These are phyloP conservation scores for Dipodascopsis uninucleata DNA, from an alignment of 805 yeast genomes.

Conservation along the genomic window DNA sequence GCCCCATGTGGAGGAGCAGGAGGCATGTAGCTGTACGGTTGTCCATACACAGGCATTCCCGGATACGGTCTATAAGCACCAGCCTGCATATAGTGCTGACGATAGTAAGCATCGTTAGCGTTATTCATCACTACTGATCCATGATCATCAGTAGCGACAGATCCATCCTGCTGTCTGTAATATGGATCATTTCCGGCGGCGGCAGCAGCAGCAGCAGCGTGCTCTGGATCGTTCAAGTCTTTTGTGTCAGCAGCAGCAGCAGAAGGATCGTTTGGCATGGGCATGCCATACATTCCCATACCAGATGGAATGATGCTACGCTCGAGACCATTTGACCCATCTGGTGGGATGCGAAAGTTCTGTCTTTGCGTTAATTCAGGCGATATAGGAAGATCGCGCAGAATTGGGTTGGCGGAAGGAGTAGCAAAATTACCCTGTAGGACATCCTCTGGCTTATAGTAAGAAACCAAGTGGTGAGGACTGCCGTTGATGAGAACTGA, in stretches of 20 bases:
- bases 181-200: conserved; percentile 5
- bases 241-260: background rate
- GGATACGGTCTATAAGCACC: conserved; percentile 19
- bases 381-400: conserved; percentile 46
- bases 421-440: conserved; percentile 50
- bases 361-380: conserved; percentile 37
- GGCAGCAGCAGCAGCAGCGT: conserved; percentile 1
- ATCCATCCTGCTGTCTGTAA: conserved; percentile 6
- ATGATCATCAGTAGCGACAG: conserved; percentile 12
- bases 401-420: conserved; percentile 53
- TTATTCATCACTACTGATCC: conserved; percentile 8
- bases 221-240: background rate
- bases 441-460: conserved; percentile 75
- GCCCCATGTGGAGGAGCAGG: conserved; percentile 4
- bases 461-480: conserved; percentile 63
- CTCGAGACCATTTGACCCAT: conserved; percentile 24
- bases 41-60: conserved; percentile 23
- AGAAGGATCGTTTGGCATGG: background rate
- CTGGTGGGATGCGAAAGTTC: conserved; percentile 38
- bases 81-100: conserved; percentile 18
- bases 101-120: conserved; percentile 13
- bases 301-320: conserved; percentile 19
- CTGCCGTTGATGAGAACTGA: conserved; percentile 52
- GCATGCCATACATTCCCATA: conserved; percentile 5
- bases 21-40: conserved; percentile 11